Base-by-base conservation (phyloP, 164 flowering plant genomes). In the Santalum album region DNA sequence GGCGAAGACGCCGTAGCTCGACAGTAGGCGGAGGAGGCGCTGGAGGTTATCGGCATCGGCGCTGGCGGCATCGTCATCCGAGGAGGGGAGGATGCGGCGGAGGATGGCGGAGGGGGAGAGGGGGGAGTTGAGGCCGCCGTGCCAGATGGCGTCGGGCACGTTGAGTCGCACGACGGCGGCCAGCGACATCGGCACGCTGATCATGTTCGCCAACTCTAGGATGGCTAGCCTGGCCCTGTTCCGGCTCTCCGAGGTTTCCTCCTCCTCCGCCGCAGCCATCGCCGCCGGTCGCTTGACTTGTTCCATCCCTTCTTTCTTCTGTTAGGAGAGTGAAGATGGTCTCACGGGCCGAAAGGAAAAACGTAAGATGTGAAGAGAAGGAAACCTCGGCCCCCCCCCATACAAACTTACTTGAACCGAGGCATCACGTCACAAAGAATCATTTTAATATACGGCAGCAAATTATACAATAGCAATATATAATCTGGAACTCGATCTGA, bases 151-250 rank as follows among this genome's bases (percentile, higher is more conserved):
- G 54, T 83, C 76, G 46, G 89, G 72, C 49, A 83, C 75, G 59
- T 76, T 73, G 72, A 86, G 95, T 54, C 71, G 77, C 11, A 81
- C 81, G 75, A 75, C 44, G 23, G 95, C 90, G 77, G 76, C 65
- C 43, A 86, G 76, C 14, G 87, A 71, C 87, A 86, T 83, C 32
- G 95, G 89, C 7, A 86, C 89, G 62, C 87, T 81, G 14, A 83
- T 65, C 89, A 79, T 79, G 78, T 83, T 86, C 58, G 95, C 78
- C 6, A 83, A 81, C 61, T 86, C 87, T 27, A 78, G 34, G 25
- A 83, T 78, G 40, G 65, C 69, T 0, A 83, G 65, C 35, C 89
- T 53, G 0, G 85, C 81, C 42, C 50, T 24, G 69, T 78, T 78
- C n/a, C 80, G 47, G 23, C 34, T 43, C 40, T 71, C 72, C 1